phyloP scores from a whole-genome alignment of 1,284 basidiomycete genomes.

The Peniophora sp. region DNA sequence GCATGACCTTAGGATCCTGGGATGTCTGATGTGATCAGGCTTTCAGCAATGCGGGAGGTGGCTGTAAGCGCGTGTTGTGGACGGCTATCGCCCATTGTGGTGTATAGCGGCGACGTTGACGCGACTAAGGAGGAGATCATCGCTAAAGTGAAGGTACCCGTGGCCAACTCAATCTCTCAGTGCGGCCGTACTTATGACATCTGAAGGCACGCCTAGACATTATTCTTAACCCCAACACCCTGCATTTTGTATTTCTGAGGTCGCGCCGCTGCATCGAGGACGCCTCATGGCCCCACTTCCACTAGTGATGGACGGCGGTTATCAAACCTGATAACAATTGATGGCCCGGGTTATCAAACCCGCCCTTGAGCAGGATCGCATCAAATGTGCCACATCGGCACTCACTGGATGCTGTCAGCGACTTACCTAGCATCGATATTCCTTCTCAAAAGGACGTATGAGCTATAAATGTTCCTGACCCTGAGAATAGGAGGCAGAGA shows the following conservation, averaged over 20 bases:
- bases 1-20: not conserved
- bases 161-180: not conserved
- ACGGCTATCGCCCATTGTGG: slow-evolving; percentile 74
- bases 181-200: not conserved
- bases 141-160: slow-evolving; percentile 67
- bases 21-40: slow-evolving; percentile 26
- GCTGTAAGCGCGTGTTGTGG: slow-evolving; percentile 96
- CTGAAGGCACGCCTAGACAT: slow-evolving; percentile 80
- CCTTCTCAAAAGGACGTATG: too few species aligned
- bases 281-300: slow-evolving; percentile 75
- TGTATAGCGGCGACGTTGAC: slow-evolving; percentile 87
- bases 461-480: too few species aligned
- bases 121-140: slow-evolving; percentile 81
- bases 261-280: slow-evolving; percentile 76
- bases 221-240: slow-evolving; percentile 46
- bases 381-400: too few species aligned
- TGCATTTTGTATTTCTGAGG: slow-evolving; percentile 76
- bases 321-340: too few species aligned
- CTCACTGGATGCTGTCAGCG: too few species aligned
- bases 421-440: too few species aligned
- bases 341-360: too few species aligned
- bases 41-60: slow-evolving; percentile 89
- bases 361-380: too few species aligned
- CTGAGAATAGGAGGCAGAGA: too few species aligned
- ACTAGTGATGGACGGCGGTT: too few species aligned